Evolutionary conservation across 2,329 filamentous ascomycete species (phyloP).

Genomic region (Aspergillus aculeatus): DNA sequence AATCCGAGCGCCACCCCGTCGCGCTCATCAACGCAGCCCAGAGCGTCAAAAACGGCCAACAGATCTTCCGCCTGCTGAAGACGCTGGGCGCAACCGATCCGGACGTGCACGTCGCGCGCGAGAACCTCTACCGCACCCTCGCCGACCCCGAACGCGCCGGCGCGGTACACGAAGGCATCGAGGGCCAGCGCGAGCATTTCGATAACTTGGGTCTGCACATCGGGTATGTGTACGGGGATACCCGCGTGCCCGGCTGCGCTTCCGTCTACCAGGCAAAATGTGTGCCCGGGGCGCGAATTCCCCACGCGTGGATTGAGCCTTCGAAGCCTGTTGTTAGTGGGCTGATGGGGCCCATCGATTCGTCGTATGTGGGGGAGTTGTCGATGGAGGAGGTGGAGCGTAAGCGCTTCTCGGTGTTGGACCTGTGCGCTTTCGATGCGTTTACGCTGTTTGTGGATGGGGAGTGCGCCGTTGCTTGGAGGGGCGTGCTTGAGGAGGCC

Average conservation of each 20-base stretch:
- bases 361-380: slow-evolving; percentile 38
- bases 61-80: slow-evolving; percentile 45
- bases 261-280: slow-evolving; percentile 42
- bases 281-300: slow-evolving; percentile 39
- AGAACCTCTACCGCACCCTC: slow-evolving; percentile 13
- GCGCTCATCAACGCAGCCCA: slow-evolving; percentile 43
- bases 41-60: slow-evolving; percentile 46
- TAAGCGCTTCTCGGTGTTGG: slow-evolving; percentile 37
- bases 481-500: neutral
- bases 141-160: neutral
- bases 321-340: neutral
- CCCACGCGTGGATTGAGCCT: slow-evolving; percentile 41
- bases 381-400: slow-evolving; percentile 21
- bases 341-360: slow-evolving; percentile 28
- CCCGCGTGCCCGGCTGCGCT: slow-evolving; percentile 34
- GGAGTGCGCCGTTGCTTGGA: slow-evolving; percentile 1
- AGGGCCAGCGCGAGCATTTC: slow-evolving; percentile 16
- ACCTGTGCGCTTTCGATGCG: slow-evolving; percentile 33
- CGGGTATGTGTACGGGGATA: slow-evolving; percentile 12
- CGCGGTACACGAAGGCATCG: slow-evolving; percentile 12
- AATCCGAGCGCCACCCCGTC: slow-evolving; percentile 40
- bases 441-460: slow-evolving; percentile 33
- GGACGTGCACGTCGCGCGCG: slow-evolving; percentile 1
- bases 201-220: slow-evolving; percentile 17
- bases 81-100: slow-evolving; percentile 37